phyloP scores from a whole-genome alignment of 1,284 basidiomycete species.

The Boletus subluridellus region DNA sequence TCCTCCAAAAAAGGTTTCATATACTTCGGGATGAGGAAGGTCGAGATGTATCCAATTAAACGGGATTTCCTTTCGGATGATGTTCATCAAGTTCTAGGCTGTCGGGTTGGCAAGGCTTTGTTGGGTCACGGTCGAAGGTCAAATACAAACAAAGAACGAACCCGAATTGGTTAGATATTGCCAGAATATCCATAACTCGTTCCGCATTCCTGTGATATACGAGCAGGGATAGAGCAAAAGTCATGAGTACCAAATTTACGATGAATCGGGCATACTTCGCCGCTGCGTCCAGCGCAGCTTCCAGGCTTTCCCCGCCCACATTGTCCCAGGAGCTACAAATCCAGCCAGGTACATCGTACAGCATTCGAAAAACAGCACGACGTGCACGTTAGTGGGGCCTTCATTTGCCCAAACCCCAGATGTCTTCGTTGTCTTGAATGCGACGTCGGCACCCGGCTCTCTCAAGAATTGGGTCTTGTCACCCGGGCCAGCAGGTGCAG shows the following conservation, averaged over 20 bases:
- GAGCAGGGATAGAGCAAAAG: neutral
- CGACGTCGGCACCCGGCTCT: conserved; percentile 34
- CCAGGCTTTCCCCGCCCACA: neutral
- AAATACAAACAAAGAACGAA: neutral
- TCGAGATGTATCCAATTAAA: neutral
- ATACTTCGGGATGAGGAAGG: neutral
- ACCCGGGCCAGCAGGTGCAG: conserved; percentile 36
- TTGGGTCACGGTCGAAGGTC: neutral
- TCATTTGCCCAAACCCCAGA: conserved; percentile 9
- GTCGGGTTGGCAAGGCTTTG: neutral
- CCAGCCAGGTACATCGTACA: neutral
- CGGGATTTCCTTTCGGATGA: neutral
- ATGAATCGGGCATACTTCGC: neutral
- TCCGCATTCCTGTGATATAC: conserved; percentile 2
- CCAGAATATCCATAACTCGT: neutral
- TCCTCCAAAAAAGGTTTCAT: neutral
- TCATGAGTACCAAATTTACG: neutral
- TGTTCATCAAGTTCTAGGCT: neutral
- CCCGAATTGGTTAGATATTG: neutral
- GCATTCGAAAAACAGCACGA: neutral
- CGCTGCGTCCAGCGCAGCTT: neutral
- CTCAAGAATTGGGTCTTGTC: conserved; percentile 37
- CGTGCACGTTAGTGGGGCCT: conserved; percentile 2
- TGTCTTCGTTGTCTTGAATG: conserved; percentile 34
- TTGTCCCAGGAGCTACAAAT: neutral